phyloP scores from a whole-genome alignment of 768 basidiomycete species.

The Lactarius trivialis region DNA sequence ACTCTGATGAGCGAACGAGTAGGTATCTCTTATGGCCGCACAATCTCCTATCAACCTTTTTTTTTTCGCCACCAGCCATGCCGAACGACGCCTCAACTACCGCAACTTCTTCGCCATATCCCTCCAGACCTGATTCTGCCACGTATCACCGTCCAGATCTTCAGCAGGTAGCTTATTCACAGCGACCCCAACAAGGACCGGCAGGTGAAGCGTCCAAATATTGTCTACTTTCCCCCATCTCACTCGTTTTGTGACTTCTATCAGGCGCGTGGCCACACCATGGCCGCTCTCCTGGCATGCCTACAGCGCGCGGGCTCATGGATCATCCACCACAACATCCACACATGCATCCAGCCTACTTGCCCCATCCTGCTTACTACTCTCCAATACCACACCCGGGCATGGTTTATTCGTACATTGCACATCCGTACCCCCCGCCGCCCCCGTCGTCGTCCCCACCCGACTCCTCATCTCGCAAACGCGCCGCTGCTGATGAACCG shows the following conservation, averaged over 20 bases:
- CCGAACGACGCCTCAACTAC: constrained; percentile 11
- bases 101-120: constrained; percentile 13
- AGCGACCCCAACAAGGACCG: background rate
- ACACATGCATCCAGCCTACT: constrained; percentile 3
- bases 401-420: constrained; percentile 16
- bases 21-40: constrained; percentile 24
- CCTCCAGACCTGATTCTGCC: constrained; percentile 16
- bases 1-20: constrained; percentile 56
- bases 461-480: constrained; percentile 11
- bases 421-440: constrained; percentile 4
- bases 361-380: constrained; percentile 18
- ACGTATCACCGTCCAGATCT: constrained; percentile 14
- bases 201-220: constrained; percentile 1
- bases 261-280: constrained; percentile 15
- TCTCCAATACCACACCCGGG: constrained; percentile 14
- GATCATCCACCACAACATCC: constrained; percentile 13
- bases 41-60: constrained; percentile 13
- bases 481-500: constrained; percentile 9
- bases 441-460: background rate
- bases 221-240: background rate
- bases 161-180: background rate
- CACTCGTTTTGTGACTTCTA: constrained; percentile 2
- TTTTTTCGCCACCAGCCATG: constrained; percentile 16
- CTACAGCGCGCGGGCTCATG: background rate
- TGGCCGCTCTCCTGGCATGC: constrained; percentile 6